Conservation (phyloP, 371 early-diverging fungal species). For the Fennellomyces sp. region DNA sequence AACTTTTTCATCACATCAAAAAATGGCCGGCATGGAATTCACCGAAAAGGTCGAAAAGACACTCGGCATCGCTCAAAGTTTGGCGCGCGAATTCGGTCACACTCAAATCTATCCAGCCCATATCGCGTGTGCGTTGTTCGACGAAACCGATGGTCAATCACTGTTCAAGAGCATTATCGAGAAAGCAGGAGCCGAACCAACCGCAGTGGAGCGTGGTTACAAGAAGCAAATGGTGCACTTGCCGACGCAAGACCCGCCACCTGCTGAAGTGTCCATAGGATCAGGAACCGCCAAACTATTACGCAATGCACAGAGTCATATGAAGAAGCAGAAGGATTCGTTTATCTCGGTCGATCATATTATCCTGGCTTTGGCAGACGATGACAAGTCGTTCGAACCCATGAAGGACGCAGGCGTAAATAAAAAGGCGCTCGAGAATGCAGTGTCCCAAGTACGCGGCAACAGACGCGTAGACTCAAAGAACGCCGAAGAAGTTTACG, state of each 20-base stretch:
- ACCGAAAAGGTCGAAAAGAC: conserved; percentile 89
- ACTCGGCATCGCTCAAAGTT: conserved; percentile 64
- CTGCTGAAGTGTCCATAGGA: conserved; percentile 68
- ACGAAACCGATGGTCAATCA: conserved; percentile 65
- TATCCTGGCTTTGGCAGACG: conserved; percentile 80
- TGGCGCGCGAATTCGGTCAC: conserved; percentile 82
- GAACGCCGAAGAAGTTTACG: conserved; percentile 84
- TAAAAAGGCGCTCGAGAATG: conserved; percentile 75
- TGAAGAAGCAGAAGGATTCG: conserved; percentile 84
- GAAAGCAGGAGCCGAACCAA: conserved; percentile 84
- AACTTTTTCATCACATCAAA: too few species aligned
- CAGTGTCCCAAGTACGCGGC: conserved; percentile 84
- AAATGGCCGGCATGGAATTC: conserved; percentile 71
- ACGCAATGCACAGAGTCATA: conserved; percentile 70
- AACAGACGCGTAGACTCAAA: conserved; percentile 82
- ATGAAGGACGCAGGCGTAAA: conserved; percentile 74
- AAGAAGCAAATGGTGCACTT: conserved; percentile 78
- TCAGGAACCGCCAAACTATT: conserved; percentile 68
- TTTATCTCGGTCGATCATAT: conserved; percentile 90
- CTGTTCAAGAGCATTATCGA: conserved; percentile 74
- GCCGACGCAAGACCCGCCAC: conserved; percentile 89
- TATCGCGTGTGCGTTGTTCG: conserved; percentile 78
- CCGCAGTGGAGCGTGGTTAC: conserved; percentile 74
- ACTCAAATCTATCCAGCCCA: conserved; percentile 82
- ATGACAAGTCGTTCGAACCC: conserved; percentile 58